Conservation (phyloP, 345 rosid species). For the Linum trigynum region DNA sequence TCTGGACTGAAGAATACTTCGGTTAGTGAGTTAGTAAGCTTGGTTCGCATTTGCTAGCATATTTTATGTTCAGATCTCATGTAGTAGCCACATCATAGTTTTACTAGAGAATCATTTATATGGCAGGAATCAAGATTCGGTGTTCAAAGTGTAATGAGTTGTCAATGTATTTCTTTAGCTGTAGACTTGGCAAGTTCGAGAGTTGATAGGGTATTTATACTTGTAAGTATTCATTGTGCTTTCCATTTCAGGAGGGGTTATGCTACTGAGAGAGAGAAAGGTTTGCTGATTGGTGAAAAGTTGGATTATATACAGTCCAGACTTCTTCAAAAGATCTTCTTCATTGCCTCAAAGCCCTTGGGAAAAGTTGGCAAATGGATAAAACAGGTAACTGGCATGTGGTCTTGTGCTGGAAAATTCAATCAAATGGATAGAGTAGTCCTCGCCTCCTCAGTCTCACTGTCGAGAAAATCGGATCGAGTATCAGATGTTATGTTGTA, state of each 20-base stretch:
- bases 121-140: neutral
- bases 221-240: neutral
- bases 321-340: conserved; percentile 58
- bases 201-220: neutral
- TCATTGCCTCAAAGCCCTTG: conserved; percentile 59
- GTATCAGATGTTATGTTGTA: neutral
- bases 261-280: conserved; percentile 87
- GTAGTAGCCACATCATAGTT: neutral
- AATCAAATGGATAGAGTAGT: neutral
- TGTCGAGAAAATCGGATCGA: neutral
- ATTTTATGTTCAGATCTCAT: neutral
- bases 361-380: conserved; percentile 59
- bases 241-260: conserved; percentile 69
- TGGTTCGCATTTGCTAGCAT: neutral
- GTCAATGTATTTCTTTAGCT: neutral
- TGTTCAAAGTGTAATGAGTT: neutral
- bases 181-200: neutral
- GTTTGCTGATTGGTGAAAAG: conserved; percentile 74
- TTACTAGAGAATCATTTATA: neutral
- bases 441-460: neutral
- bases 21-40: no score
- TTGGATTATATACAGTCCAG: conserved; percentile 84
- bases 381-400: conserved; percentile 43
- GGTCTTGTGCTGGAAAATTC: neutral
- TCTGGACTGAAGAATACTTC: no score